Percentiles rank a stretch among this genome's conserved stretches.
Evolutionary conservation across 805 yeast genomes (phyloP).

Genomic region (Yarrowia sp.): DNA sequence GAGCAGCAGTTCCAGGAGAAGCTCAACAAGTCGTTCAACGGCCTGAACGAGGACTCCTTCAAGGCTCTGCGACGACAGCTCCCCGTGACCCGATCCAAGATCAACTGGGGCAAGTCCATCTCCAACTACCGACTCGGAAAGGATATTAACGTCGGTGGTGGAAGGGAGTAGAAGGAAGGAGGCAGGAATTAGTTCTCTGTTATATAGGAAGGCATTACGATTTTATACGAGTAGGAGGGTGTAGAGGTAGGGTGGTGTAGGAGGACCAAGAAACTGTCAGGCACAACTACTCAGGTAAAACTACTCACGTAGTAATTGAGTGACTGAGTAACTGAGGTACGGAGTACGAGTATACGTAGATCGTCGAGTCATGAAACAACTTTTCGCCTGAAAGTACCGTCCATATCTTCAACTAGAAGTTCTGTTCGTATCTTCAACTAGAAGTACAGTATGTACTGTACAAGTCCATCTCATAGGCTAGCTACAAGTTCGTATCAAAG

Average conservation of each 20-base stretch:
- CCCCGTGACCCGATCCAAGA: conserved; percentile 89
- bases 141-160: conserved; percentile 41
- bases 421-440: neutral
- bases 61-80: conserved; percentile 86
- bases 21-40: conserved; percentile 67
- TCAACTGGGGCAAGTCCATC: conserved; percentile 94
- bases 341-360: too few relatives aligned
- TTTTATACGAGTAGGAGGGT: neutral
- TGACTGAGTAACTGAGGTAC: too few relatives aligned
- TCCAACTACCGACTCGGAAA: conserved; percentile 84
- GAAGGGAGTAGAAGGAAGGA: conserved; percentile 7
- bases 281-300: too few relatives aligned
- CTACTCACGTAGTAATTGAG: too few relatives aligned
- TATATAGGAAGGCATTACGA: conserved; percentile 1
- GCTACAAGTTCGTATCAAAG: too few relatives aligned
- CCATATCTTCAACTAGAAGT: too few relatives aligned
- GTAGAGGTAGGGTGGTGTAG: too few relatives aligned
- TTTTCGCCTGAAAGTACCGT: too few relatives aligned
- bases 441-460: too few relatives aligned
- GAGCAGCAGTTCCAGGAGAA: conserved; percentile 68
- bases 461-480: too few relatives aligned
- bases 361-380: too few relatives aligned
- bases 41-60: conserved; percentile 80
- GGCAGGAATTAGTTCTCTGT: neutral
- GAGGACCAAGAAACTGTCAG: too few relatives aligned